Conservation (phyloP, 371 early-diverging fungal species). For the Apophysomyces ossiformis region DNA sequence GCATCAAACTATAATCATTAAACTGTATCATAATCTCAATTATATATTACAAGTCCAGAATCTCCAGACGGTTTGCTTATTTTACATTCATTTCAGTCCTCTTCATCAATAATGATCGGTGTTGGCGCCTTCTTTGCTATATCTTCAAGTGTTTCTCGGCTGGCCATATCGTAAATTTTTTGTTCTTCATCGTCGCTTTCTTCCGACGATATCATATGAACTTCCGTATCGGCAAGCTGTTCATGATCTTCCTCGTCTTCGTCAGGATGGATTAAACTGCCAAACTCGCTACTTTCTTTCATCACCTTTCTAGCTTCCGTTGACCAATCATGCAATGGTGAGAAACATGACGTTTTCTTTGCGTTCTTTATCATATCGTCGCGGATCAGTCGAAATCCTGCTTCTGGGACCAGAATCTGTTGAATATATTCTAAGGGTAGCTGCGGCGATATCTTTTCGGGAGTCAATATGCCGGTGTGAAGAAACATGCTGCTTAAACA, state of each 20-base stretch:
- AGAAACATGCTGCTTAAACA: conserved; percentile 41
- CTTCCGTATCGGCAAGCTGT: neutral
- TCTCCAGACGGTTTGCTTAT: too few species aligned
- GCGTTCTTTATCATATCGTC: conserved; percentile 38
- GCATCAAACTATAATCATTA: too few species aligned
- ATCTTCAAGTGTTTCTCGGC: neutral
- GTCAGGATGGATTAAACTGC: conserved; percentile 47
- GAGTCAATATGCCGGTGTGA: conserved; percentile 38
- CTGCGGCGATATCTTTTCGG: conserved; percentile 45
- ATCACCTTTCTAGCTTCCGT: conserved; percentile 43
- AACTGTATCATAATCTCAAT: too few species aligned
- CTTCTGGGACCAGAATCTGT: conserved; percentile 66
- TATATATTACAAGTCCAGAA: too few species aligned
- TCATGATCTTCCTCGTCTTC: conserved; percentile 19
- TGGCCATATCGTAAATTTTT: neutral
- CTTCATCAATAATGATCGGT: too few species aligned
- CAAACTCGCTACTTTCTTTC: conserved; percentile 58
- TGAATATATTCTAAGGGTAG: conserved; percentile 63
- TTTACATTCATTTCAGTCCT: too few species aligned
- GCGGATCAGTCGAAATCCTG: conserved; percentile 55
- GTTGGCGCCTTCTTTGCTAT: too few species aligned
- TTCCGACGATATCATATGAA: neutral
- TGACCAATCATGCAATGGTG: neutral
- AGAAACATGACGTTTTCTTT: neutral
- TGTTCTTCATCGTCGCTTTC: neutral